Evolutionary conservation across 345 rosid genomes (phyloP), one percentile per base, ranked within the genome.

Genomic region (Eucalyptus melliodora): DNA sequence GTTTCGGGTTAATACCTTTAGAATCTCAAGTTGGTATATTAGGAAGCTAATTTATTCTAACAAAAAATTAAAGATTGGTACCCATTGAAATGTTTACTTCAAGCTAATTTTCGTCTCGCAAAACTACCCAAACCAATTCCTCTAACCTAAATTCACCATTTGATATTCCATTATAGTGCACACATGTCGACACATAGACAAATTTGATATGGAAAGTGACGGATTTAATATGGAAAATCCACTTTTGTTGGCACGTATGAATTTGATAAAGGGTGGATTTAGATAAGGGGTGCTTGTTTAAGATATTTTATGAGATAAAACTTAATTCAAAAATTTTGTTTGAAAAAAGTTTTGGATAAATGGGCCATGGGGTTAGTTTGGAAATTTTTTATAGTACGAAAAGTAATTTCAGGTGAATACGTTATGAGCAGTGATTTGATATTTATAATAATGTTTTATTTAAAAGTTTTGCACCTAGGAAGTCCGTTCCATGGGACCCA

Each of bases 41-140:
- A 2, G 0, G 9, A 6, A 50, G 17, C 15, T 50, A 50, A 50
- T 50, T 77, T 77, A 16, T 23, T 77, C 30, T 40, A 3, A 77
- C 8, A 21, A 23, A 37, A 72, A 37, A 9, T 19, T 6, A 1
- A 1, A 5, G 6, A 72, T 19, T 1, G 0, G 2, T 10, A 19
- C 0, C 0, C 1, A 1, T 1, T 3, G 8, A 19, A 4, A 37
- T 72, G 12, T 72, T 19, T 19, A 72, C 4, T 72, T 40, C 7
- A 37, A 77, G 7, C 14, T 77, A 77, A 77, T 21, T 21, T 77
- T 40, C 5, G 0, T 23, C 85, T 21, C 5, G 4, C 2, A 13
- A 77, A 77, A 37, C 13, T 21, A 40, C 3, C 24, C 0, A 40
- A 37, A 40, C 1, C 2, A 0, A 8, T 77, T 21, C 10, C 21